Evolutionary conservation across 371 early-diverging fungal genomes (phyloP), one percentile per base, ranked within the genome.

Genomic region (Mucor mucedo): DNA sequence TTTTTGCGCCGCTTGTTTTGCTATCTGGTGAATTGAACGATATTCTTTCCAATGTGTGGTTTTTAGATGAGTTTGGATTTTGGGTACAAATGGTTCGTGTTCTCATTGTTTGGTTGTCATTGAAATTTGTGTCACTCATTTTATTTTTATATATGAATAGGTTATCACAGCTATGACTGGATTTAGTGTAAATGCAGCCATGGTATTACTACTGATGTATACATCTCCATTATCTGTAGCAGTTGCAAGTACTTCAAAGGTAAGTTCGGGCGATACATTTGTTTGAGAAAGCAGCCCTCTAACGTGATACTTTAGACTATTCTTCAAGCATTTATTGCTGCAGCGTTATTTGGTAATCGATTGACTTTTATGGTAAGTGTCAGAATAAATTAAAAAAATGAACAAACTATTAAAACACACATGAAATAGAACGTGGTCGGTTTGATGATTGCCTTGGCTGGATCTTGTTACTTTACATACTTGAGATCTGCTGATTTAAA

Each of bases 31-130:
- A 71, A 56, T 29, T 64, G n/a, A 39, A 44, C 6, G 49, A 54
- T 0, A 58, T 71, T 2, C 52, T 60, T 13, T 44, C 48, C 0
- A 65, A 33, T 14, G 65, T 71, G 13, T 71, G 65, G 62, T 71
- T 68, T 35, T 62, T 52, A 55, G 68, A 63, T 62, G 68, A 71
- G 33, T 38, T 52, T 50, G 72, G 72, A 11, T 68, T 71, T 49
- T 71, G 72, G 72, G 32, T 71, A 45, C 72, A 71, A 47, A 58
- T 71, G 68, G 57, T 50, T 27, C 21, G 48, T 48, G 13, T 1
- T 44, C 44, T n/a, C 13, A 14, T 47, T 47, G n/a, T 21, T 47
- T 47, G n/a, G 60, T 27, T 42, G 44, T 65, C 35, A 38, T 13
- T 38, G 13, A 8, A 45, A 9, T 54, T 10, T 48, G 42, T 13